These are phyloP conservation scores for Plasmodium gonderi DNA, from an alignment of 169 alveolate species.

Conservation along the genomic window DNA sequence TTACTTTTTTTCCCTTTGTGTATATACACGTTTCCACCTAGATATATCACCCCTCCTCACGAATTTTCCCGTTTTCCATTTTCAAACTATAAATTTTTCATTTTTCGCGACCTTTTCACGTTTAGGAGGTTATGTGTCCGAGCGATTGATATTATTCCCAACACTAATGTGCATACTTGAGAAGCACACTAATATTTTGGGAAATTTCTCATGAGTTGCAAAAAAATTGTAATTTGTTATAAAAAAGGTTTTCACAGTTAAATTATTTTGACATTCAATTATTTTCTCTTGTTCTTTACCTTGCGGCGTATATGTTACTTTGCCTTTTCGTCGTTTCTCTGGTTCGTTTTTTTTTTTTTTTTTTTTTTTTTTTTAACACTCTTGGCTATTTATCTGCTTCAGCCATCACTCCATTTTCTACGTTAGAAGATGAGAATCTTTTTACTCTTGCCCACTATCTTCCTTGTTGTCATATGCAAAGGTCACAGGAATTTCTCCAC, in stretches of 20 bases:
- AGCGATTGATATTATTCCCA: no score
- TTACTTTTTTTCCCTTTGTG: background rate
- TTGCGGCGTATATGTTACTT: background rate
- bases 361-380: constrained; percentile 2
- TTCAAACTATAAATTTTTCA: background rate
- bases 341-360: background rate
- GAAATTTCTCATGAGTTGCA: background rate
- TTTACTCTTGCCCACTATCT: background rate
- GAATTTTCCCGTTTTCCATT: background rate
- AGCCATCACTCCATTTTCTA: background rate
- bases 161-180: background rate
- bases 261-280: background rate
- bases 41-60: background rate
- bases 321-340: background rate
- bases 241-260: background rate
- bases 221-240: background rate
- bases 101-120: no score
- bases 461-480: constrained; percentile 14
- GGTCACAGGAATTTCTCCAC: constrained; percentile 31
- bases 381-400: background rate
- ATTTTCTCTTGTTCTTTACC: background rate
- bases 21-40: background rate
- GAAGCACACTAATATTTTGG: background rate
- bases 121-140: no score
- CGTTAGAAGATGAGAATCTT: constrained; percentile 16